Evolutionary conservation across 306 rosid species (phyloP).

Genomic region (Quercus suber): DNA sequence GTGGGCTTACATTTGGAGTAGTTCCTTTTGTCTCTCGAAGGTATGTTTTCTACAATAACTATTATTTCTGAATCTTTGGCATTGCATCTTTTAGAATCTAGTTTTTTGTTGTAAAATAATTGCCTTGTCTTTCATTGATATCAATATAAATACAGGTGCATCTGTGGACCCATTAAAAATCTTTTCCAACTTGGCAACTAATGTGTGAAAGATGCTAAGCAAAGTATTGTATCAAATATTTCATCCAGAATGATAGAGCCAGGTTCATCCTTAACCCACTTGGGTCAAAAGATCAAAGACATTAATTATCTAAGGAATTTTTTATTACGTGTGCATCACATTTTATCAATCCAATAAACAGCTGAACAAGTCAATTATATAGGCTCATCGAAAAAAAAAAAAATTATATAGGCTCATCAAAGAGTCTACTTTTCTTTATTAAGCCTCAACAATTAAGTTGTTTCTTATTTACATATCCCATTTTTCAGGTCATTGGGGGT

Average conservation of each 20-base stretch:
- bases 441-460: not conserved
- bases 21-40: constrained; percentile 85
- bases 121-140: not conserved
- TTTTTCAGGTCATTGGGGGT: constrained; percentile 73
- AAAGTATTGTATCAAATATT: too few species aligned
- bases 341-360: not conserved
- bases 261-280: too few species aligned
- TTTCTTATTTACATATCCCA: not conserved
- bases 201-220: too few species aligned
- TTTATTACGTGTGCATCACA: not conserved
- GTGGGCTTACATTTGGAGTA: constrained; percentile 91
- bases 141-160: not conserved
- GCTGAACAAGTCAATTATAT: not conserved
- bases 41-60: constrained; percentile 23
- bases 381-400: too few species aligned
- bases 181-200: not conserved
- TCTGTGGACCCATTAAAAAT: not conserved
- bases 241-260: too few species aligned
- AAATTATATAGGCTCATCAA: not conserved
- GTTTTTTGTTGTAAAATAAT: not conserved
- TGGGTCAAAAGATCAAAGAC: not conserved
- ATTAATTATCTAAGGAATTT: not conserved
- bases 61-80: not conserved
- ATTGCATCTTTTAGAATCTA: not conserved
- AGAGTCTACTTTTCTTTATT: not conserved